A percentile compares a stretch with the other conserved stretches of the same genome.
phyloP scores from a whole-genome alignment of 768 basidiomycete genomes.

The Tulasnella sp. region DNA sequence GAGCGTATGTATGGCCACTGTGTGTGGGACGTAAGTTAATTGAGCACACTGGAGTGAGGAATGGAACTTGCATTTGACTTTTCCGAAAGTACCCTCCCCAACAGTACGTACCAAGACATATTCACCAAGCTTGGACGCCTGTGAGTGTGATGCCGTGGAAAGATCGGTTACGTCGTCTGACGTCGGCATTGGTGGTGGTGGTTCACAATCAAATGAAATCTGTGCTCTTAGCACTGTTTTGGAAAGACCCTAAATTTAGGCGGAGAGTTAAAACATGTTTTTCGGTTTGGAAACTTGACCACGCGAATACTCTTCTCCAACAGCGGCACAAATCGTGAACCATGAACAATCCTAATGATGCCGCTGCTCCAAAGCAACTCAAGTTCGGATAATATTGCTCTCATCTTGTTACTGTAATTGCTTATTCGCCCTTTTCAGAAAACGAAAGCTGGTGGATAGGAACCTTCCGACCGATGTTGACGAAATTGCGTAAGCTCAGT shows the following conservation, averaged over 20 bases:
- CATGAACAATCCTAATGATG: conserved; percentile 8
- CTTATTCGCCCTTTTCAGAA: background rate
- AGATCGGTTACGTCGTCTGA: no score
- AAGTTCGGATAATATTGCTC: conserved; percentile 3
- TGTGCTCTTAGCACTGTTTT: no score
- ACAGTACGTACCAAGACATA: conserved; percentile 80
- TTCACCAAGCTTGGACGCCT: conserved; percentile 76
- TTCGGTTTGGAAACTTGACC: no score
- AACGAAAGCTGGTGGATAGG: conserved; percentile 9
- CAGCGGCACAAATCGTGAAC: no score
- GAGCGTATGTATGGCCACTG: conserved; percentile 81
- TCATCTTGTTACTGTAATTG: background rate
- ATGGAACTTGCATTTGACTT: conserved; percentile 81
- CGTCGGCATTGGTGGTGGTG: no score
- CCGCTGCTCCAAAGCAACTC: conserved; percentile 1
- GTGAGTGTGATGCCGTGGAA: no score
- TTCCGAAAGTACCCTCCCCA: conserved; percentile 95
- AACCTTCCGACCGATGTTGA: conserved; percentile 9
- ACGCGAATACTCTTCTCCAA: no score
- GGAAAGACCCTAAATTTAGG: no score
- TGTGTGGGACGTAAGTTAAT: background rate
- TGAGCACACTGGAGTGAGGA: no score
- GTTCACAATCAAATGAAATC: no score
- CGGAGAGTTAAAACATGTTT: no score
- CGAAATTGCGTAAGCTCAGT: conserved; percentile 8